A percentile compares a stretch with the other conserved stretches of the same genome.
phyloP scores from a whole-genome alignment of 441 rosid genomes.

The Manihot esculenta region DNA sequence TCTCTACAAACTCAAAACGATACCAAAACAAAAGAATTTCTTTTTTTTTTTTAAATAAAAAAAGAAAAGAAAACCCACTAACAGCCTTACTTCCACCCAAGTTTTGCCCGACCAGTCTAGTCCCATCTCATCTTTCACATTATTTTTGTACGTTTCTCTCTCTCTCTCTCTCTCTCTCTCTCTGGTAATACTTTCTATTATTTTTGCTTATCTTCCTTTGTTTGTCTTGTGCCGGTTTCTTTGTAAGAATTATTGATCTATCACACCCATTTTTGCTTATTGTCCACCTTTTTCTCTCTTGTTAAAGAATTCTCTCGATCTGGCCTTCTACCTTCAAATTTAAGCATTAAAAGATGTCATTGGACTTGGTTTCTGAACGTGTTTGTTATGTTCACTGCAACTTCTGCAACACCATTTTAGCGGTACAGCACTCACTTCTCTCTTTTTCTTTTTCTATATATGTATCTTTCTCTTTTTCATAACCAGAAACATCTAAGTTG shows the following conservation, averaged over 20 bases:
- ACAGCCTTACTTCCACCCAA: conserved; percentile 23
- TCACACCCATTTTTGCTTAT: neutral
- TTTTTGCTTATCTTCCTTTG: neutral
- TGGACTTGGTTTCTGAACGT: conserved; percentile 64
- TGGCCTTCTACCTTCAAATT: neutral
- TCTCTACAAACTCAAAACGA: neutral
- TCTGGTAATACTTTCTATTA: conserved; percentile 16
- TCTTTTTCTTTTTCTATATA: conserved; percentile 5
- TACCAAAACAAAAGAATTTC: conserved; percentile 2
- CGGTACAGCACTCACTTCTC: conserved; percentile 51
- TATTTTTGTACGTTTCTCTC: conserved; percentile 24
- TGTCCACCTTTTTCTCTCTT: conserved; percentile 4
- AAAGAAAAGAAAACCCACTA: neutral
- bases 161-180: neutral
- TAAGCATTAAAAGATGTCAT: conserved; percentile 46
- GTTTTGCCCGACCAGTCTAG: conserved; percentile 54
- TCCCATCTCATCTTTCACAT: conserved; percentile 41
- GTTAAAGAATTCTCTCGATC: conserved; percentile 18
- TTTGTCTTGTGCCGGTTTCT: conserved; percentile 19
- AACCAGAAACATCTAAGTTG: neutral
- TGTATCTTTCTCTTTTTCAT: conserved; percentile 6
- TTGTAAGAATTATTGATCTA: conserved; percentile 21
- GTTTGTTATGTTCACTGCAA: conserved; percentile 95
- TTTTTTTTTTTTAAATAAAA: too few species aligned
- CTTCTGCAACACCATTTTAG: conserved; percentile 95